A percentile compares a stretch with the other conserved stretches of the same genome.
Conservation (phyloP, 441 rosid species). For the Pelargonium myrrhifolium region DNA sequence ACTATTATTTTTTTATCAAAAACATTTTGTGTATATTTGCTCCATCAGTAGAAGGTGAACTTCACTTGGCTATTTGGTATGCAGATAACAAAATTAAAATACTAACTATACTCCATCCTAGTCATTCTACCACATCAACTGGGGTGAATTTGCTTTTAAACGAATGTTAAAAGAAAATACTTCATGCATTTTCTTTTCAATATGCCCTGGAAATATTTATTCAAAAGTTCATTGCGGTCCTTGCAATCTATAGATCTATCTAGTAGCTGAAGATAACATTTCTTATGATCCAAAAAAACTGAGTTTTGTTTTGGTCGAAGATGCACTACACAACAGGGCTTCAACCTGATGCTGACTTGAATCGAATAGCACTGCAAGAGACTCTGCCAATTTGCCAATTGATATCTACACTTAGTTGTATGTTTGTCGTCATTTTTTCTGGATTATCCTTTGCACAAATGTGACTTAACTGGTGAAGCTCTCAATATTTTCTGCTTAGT, state of each 20-base stretch:
- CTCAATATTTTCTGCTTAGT: background rate
- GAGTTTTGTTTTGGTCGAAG: too few relatives aligned
- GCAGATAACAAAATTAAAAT: background rate
- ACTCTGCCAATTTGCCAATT: background rate
- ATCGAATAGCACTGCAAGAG: background rate
- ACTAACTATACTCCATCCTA: background rate
- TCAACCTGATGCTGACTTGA: too few relatives aligned
- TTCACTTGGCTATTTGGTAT: background rate
- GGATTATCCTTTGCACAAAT: background rate
- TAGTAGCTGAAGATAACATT: too few relatives aligned
- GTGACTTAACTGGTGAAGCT: background rate
- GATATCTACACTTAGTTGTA: background rate
- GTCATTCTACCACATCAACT: background rate
- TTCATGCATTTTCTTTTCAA: too few relatives aligned
- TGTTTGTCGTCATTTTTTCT: background rate
- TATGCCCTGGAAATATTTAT: too few relatives aligned
- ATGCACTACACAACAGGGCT: too few relatives aligned
- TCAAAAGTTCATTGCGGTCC: too few relatives aligned
- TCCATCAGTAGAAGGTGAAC: background rate
- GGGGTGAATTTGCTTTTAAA: background rate
- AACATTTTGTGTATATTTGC: background rate
- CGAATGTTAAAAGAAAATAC: too few relatives aligned
- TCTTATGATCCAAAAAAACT: too few relatives aligned
- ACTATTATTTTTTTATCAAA: background rate
- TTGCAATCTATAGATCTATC: too few relatives aligned